Base-by-base conservation (phyloP, 202 grass and related monocot species). In the Schoenoplectus tabernaemontani region DNA sequence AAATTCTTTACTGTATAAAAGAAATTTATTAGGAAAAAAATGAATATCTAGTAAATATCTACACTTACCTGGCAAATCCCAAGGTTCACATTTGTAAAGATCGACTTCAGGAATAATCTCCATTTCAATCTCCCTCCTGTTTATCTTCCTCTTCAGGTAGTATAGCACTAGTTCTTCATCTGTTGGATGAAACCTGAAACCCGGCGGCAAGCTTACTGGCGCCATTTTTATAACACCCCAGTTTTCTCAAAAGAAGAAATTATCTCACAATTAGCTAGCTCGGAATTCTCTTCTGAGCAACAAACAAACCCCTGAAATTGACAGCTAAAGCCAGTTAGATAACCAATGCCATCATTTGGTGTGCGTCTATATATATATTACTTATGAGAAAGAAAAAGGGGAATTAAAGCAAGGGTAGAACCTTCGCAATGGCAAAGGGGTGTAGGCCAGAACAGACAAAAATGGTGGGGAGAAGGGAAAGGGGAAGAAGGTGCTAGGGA, bases 31-130 rank as follows among this genome's bases (percentile, higher is more conserved):
- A n/a, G n/a, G n/a, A n/a, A n/a, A n/a, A n/a, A n/a, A n/a, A n/a
- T n/a, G n/a, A n/a, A 78, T 59, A 75, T 72, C 53, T 60, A 42
- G 39, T 12, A n/a, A 65, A 16, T 53, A 53, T 64, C 77, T 26
- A 34, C 44, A 86, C 20, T 47, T 87, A 97, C 94, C 94, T 62
- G 94, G 94, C n/a, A 97, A 83, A 84, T 97, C 95, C 94, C 95
- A 98, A 0, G 95, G 95, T 61, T 98, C 95, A 10, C 95, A 98
- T 85, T 98, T 98, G 91, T 98, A 98, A n/a, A 98, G 91, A 90
- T 98, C 95, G 30, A 98, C 95, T 82, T 98, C 95, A 0, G 88
- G 95, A 59, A 98, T 98, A 74, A 98, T 92, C 74, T 98, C 95
- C 44, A 98, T 80, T 77, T 98, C 95, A 56, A 98, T 94, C 39